Base-by-base conservation (phyloP, 139 green algal genomes). In the Coelastrella sp. region DNA sequence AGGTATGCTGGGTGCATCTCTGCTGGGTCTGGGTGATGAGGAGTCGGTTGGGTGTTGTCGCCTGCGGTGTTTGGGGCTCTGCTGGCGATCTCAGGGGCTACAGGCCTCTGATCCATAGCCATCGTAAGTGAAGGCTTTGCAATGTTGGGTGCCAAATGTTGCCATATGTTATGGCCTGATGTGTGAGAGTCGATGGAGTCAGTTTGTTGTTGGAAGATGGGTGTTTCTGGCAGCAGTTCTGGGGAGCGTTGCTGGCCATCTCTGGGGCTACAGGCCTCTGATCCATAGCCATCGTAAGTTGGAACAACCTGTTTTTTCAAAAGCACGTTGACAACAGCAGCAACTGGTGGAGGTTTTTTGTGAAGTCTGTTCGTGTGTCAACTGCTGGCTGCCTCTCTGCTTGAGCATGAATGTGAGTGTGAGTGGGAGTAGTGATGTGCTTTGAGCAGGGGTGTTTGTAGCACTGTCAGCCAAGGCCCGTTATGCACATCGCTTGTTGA, bases 91-190 rank as follows among this genome's bases (percentile, higher is more conserved):
- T 94, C 92, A 23, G 92, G 92, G 54, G 73, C 88, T 5, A 57
- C 56, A 0, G 92, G 92, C 57, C 80, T 94, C 73, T 94, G 92
- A 94, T 94, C 92, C 92, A 94, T 94, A 59, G 89, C 76, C 78
- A 73, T 94, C 19, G 83, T 90, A 76, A 88, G 83, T 71, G 61
- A 13, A 3, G 11, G n/a, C n/a, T 10, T 78, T 78, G n/a, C 73
- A 78, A 10, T 13, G 11, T 10, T 19, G 10, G 32, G 32, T 47
- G 0, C 11, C 11, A 10, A 10, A 4, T 71, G 61, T 10, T 19
- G 0, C 61, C 61, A 71, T 71, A 19, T 10, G 10, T 19, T 19
- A 71, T 71, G 61, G 61, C 8, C 61, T 47, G 32, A 47, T 47
- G 32, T 47, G 32, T 47, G 32, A 47, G 32, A 47, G 32, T 47